These are phyloP conservation scores for Cudoniella acicularis DNA, from an alignment of 495 filamentous ascomycete species.

Conservation along the genomic window DNA sequence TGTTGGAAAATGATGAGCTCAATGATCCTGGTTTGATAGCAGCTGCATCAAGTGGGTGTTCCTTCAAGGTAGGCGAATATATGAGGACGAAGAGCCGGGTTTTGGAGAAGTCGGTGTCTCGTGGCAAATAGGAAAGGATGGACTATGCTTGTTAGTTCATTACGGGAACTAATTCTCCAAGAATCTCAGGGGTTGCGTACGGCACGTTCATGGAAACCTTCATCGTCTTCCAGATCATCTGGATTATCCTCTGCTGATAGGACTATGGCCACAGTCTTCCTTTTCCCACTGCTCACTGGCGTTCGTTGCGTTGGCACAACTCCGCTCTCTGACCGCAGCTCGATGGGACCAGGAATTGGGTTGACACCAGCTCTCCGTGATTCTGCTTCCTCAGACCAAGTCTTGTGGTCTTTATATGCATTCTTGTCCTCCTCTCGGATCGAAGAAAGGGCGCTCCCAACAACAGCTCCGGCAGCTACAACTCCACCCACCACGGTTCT, in stretches of 20 bases:
- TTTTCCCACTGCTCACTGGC: conserved; percentile 36
- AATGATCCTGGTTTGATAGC: conserved; percentile 58
- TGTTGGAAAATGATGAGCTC: conserved; percentile 84
- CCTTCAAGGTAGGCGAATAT: conserved; percentile 76
- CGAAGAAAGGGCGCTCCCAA: conserved; percentile 74
- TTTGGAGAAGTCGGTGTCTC: conserved; percentile 61
- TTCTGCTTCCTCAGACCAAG: conserved; percentile 80
- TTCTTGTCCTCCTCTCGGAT: conserved; percentile 81
- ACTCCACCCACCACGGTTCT: conserved; percentile 73
- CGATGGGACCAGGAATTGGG: conserved; percentile 18
- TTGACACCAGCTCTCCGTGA: conserved; percentile 12
- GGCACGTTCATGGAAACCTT: conserved; percentile 70
- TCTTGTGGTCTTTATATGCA: conserved; percentile 75
- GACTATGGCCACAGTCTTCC: conserved; percentile 80
- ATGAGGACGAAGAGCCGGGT: conserved; percentile 81
- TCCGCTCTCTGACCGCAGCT: conserved; percentile 20
- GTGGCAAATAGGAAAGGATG: conserved; percentile 81
- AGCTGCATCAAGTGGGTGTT: conserved; percentile 47
- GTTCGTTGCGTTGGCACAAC: conserved; percentile 25
- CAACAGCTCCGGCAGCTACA: conserved; percentile 75
- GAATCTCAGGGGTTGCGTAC: conserved; percentile 45
- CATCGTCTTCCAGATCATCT: conserved; percentile 56
- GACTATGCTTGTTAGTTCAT: conserved; percentile 55
- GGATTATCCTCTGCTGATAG: conserved; percentile 68
- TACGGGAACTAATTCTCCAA: too few species aligned